Conservation (phyloP, 2,329 filamentous ascomycete genomes). For the Cytospora piceicola region DNA sequence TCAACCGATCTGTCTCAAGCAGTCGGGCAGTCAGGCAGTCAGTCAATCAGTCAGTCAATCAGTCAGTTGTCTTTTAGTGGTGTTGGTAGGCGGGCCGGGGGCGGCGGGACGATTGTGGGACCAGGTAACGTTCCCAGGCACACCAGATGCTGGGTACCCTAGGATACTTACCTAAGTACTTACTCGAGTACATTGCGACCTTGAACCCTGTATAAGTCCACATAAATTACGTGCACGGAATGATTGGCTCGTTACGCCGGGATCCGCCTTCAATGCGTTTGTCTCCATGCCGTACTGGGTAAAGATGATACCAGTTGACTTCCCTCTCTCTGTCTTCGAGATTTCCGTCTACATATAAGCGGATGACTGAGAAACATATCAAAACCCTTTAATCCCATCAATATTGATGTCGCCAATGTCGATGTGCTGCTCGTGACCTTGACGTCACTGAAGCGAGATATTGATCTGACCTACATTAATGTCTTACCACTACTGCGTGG, state of each 20-base stretch:
- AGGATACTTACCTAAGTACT: not conserved
- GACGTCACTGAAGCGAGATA: too few relatives aligned
- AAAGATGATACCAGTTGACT: not conserved
- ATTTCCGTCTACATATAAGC: too few relatives aligned
- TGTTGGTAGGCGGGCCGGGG: not conserved
- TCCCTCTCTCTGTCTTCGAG: too few relatives aligned
- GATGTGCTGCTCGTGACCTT: too few relatives aligned
- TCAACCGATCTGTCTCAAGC: not conserved
- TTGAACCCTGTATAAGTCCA: not conserved
- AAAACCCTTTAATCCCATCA: too few relatives aligned
- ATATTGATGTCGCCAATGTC: too few relatives aligned
- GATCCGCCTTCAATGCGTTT: not conserved
- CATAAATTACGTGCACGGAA: not conserved
- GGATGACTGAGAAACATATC: too few relatives aligned
- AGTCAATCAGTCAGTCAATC: not conserved
- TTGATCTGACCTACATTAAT: too few relatives aligned
- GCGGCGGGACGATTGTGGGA: not conserved
- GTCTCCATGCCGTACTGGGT: not conserved
- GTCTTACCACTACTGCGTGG: not conserved
- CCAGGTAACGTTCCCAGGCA: constrained; percentile 1
- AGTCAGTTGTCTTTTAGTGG: not conserved
- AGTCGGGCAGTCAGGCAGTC: not conserved
- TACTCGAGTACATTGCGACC: not conserved
- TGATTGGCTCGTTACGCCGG: not conserved
- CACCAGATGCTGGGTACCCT: too few relatives aligned